Evolutionary conservation across 2,329 filamentous ascomycete genomes (phyloP).

Genomic region (Penicillium sclerotiorum): DNA sequence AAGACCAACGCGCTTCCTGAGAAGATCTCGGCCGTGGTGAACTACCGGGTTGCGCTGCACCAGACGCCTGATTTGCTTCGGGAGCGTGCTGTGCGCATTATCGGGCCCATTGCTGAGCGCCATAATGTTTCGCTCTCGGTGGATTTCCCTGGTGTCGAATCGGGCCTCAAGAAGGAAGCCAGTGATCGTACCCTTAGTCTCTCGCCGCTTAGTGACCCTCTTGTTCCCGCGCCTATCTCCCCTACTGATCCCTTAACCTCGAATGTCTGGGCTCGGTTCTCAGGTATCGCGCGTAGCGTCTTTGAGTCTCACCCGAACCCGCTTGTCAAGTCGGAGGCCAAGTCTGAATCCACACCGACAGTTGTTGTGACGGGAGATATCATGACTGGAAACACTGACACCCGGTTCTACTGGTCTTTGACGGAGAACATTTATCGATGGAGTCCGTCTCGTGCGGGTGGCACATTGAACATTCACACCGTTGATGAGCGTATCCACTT

Average conservation of each 20-base stretch:
- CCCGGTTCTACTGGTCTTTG: slow-evolving; percentile 55
- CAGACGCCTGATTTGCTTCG: slow-evolving; percentile 52
- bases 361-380: slow-evolving; percentile 49
- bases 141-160: slow-evolving; percentile 42
- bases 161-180: background rate
- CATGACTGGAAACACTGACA: slow-evolving; percentile 59
- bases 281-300: slow-evolving; percentile 43
- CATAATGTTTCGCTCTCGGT: slow-evolving; percentile 51
- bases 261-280: slow-evolving; percentile 40
- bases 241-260: slow-evolving; percentile 35
- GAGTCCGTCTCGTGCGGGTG: slow-evolving; percentile 50
- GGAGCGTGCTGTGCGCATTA: slow-evolving; percentile 50
- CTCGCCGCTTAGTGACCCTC: slow-evolving; percentile 31
- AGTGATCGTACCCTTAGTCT: slow-evolving; percentile 34
- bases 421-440: slow-evolving; percentile 58
- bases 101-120: slow-evolving; percentile 51
- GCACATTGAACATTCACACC: slow-evolving; percentile 52
- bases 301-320: slow-evolving; percentile 39
- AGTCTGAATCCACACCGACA: slow-evolving; percentile 26
- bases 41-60: slow-evolving; percentile 61
- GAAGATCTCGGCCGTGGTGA: slow-evolving; percentile 55
- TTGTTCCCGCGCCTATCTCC: slow-evolving; percentile 37
- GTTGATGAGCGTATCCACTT: slow-evolving; percentile 53
- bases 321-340: slow-evolving; percentile 28
- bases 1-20: slow-evolving; percentile 64